Percentiles rank a stretch among this genome's conserved stretches.
phyloP scores from a whole-genome alignment of 192 early-diverging fungal species.

The Martensiomyces pterosporus region DNA sequence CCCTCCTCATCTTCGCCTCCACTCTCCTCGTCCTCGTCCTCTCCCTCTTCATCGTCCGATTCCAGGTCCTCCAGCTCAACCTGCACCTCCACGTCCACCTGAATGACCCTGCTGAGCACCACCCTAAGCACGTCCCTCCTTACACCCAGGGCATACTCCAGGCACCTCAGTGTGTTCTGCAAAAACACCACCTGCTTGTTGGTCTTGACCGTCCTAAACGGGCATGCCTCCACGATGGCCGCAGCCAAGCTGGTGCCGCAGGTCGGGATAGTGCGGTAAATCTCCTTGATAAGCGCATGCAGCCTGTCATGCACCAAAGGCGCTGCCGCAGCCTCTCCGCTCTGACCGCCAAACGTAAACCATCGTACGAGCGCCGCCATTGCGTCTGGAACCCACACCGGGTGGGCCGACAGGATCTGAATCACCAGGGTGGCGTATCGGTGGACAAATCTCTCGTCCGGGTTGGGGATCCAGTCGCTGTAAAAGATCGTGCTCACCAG shows the following conservation, averaged over 20 bases:
- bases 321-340: constrained; percentile 4
- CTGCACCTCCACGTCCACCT: constrained; percentile 93
- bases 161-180: constrained; percentile 68
- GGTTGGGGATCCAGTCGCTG: constrained; percentile 29
- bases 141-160: constrained; percentile 74
- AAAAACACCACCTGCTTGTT: constrained; percentile 42
- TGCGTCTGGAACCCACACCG: constrained; percentile 34
- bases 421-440: constrained; percentile 34
- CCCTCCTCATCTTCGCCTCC: constrained; percentile 23
- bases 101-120: constrained; percentile 76
- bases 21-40: constrained; percentile 29
- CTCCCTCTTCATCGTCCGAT: constrained; percentile 39
- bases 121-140: constrained; percentile 67
- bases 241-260: constrained; percentile 27
- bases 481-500: constrained; percentile 30
- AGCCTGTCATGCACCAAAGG: constrained; percentile 19
- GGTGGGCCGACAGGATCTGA: constrained; percentile 34
- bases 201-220: constrained; percentile 21
- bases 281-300: constrained; percentile 25
- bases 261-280: constrained; percentile 33
- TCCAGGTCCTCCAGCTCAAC: constrained; percentile 82
- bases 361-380: constrained; percentile 31
- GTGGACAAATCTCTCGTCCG: constrained; percentile 31
- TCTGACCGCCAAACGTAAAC: constrained; percentile 28
- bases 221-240: constrained; percentile 18